These are phyloP conservation scores for Kurtzmaniella cleridarum DNA, from an alignment of 805 yeast genomes.

Conservation along the genomic window DNA sequence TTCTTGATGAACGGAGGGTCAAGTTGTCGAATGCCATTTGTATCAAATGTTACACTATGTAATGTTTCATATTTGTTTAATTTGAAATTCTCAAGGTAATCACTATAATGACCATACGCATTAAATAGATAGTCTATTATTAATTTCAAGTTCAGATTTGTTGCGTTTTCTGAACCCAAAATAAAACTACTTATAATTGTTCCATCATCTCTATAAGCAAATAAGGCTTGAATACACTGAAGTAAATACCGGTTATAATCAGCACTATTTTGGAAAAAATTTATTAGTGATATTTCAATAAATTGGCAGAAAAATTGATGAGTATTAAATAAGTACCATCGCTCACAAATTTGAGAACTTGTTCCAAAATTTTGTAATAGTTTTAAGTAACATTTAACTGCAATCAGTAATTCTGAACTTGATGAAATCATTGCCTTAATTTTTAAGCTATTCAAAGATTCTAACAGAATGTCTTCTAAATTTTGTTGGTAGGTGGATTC, in stretches of 20 bases:
- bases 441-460: too few species aligned
- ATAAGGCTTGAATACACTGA: constrained; percentile 5
- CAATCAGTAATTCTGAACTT: too few species aligned
- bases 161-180: neutral
- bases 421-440: too few species aligned
- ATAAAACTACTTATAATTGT: constrained; percentile 4
- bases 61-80: constrained; percentile 8
- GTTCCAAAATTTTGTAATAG: too few species aligned
- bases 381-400: too few species aligned
- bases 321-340: too few species aligned
- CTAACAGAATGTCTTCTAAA: too few species aligned
- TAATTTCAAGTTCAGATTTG: constrained; percentile 5
- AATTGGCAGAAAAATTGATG: too few species aligned
- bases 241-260: constrained; percentile 9
- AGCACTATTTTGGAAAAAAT: constrained; percentile 13
- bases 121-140: constrained; percentile 12
- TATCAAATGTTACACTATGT: constrained; percentile 3
- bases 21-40: neutral
- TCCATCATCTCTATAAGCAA: constrained; percentile 1
- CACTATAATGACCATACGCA: constrained; percentile 7
- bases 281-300: neutral
- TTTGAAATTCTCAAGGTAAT: constrained; percentile 5
- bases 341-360: too few species aligned
- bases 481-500: too few species aligned
- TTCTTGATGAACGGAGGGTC: constrained; percentile 1